Evolutionary conservation across 192 early-diverging fungal genomes (phyloP), one percentile per base, ranked within the genome.

Genomic region (Entomortierella lignicola): DNA sequence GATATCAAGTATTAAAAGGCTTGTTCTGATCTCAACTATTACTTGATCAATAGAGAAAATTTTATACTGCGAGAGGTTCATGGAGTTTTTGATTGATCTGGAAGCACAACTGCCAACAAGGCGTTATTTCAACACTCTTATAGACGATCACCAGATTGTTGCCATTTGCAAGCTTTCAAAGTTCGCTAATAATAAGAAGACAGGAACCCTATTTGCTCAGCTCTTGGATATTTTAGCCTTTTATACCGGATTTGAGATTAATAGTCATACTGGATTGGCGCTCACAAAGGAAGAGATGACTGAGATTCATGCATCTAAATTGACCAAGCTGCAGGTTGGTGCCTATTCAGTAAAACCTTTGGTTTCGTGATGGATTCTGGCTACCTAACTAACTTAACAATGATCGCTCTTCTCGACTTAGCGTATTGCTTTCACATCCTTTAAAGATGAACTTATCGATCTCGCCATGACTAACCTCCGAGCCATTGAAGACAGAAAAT

Each of bases 21-120:
- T 37, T 37, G 34, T 37, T 37, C 34, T 10, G 34, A 37, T 10
- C 10, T 10, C 10, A 37, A 37, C 34, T 10, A 37, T 37, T 10
- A 20, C 75, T 60, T 74, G 69, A 8, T 48, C 81, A 42, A 23
- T 63, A 52, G 87, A 91, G 32, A 69, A 80, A 2, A 54, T 94
- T 27, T 69, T 71, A 26, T 96, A 93, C 58, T 85, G 84, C 57
- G 90, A 90, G 34, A 86, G 93, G 25, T 90, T 91, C 57, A 60
- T 97, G 13, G 96, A 98, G 81, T 87, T 99, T 21, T 66, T 99
- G 47, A 92, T 96, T 13, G 94, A 95, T 65, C 77, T 99, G 11
- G 89, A 92, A 60, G 87, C 94, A 20, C 97, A 98, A 82, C 81
- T 98, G 57, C 90, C 96, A 5, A 98, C 97, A 2, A 91, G 97